Evolutionary conservation across 352 stramenopile species (phyloP), one percentile per base, ranked within the genome.

Genomic region (Aphanomyces invadans): DNA sequence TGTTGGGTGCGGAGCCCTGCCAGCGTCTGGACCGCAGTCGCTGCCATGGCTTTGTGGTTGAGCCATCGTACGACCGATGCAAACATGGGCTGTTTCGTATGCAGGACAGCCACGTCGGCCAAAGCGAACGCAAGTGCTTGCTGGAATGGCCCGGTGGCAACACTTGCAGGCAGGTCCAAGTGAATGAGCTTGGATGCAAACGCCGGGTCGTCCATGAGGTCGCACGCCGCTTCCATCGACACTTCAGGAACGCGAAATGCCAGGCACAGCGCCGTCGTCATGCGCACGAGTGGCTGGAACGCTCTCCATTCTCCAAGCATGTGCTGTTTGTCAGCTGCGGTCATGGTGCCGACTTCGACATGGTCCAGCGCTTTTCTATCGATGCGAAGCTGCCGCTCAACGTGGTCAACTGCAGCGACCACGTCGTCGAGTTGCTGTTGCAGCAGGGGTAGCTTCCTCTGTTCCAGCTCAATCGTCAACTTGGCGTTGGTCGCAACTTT

Each of bases 211-310:
- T 57, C 25, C 49, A 57, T 39, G 29, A 57, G 21, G 9, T n/a
- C 19, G 44, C 44, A n/a, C 44, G 44, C 44, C 7, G 44, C 21
- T 52, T 52, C 44, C 9, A 23, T 21, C 9, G 44, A 9, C 4
- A 25, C 23, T 52, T 4, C 21, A 9, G 44, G 44, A 9, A 19
- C 9, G 7, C 36, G 11, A 32, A 57, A 57, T 21, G 29, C 19
- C 29, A 57, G 15, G 25, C 23, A 33, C 0, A 57, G 17, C 9
- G 49, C 49, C 49, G 49, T 39, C 21, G 49, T 21, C 49, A 57
- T 57, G 21, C 49, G 49, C 49, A 57, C 49, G 11, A 57, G 11
- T n/a, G 49, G 49, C 29, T 33, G 49, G 19, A 57, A 57, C 19
- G 2, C 9, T 23, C 28, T 54, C 9, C 9, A 57, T 1, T 57